Evolutionary conservation across 257 asterid species (phyloP).

Genomic region (Cordia subcordata): DNA sequence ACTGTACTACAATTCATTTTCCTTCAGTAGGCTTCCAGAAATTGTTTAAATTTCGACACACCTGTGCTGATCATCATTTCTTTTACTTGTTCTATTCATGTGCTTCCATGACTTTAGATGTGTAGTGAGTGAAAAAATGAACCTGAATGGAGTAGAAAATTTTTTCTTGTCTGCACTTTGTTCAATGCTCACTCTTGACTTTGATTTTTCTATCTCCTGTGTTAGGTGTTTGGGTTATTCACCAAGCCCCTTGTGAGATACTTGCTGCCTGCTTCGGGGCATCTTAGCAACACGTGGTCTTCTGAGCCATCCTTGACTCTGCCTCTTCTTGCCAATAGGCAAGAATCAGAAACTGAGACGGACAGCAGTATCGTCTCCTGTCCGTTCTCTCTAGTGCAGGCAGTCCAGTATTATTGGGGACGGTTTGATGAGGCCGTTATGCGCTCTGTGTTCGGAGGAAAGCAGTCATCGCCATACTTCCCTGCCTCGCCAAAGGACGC

Average conservation of each 20-base stretch:
- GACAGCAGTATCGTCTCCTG: not conserved
- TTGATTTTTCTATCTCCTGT: no score
- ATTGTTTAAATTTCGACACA: no score
- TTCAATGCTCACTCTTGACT: no score
- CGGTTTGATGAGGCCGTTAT: conserved; percentile 48
- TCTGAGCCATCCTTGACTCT: conserved; percentile 25
- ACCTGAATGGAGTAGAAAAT: no score
- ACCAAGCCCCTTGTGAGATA: conserved; percentile 57
- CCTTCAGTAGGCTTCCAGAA: no score
- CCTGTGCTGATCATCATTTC: not conserved
- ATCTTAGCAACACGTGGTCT: not conserved
- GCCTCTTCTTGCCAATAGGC: conserved; percentile 32
- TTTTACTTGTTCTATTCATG: conserved; percentile 1
- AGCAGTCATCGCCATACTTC: not conserved
- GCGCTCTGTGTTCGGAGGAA: conserved; percentile 71
- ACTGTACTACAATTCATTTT: no score
- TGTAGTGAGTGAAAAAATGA: no score
- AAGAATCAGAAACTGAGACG: conserved; percentile 4
- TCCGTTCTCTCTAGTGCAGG: conserved; percentile 29
- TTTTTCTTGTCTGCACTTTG: no score
- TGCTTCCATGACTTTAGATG: no score
- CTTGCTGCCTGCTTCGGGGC: conserved; percentile 31
- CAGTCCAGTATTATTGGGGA: conserved; percentile 61
- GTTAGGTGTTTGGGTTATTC: conserved; percentile 57
- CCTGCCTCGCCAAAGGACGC: conserved; percentile 27